These are phyloP conservation scores for Mycena floridula DNA, from an alignment of 768 basidiomycete species.

Conservation along the genomic window DNA sequence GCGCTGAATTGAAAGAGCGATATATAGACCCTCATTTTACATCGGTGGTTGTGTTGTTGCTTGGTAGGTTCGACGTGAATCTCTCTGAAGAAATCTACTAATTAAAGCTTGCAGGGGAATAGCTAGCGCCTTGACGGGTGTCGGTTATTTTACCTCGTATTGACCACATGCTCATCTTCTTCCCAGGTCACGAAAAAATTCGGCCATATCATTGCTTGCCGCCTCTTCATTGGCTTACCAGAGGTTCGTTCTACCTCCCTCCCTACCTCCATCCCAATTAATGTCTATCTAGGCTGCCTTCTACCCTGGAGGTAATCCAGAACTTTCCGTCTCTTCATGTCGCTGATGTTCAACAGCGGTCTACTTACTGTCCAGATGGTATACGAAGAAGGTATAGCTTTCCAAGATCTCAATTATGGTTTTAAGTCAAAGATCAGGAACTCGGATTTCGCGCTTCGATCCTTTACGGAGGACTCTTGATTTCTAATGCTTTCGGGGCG, in stretches of 20 bases:
- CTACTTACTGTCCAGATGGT: constrained; percentile 47
- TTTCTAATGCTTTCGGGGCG: constrained; percentile 64
- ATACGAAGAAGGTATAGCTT: constrained; percentile 44
- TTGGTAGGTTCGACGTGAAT: constrained; percentile 36
- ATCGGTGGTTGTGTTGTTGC: neutral
- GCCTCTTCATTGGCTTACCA: constrained; percentile 58
- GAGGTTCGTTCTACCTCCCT: constrained; percentile 40
- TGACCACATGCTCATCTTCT: too few relatives aligned
- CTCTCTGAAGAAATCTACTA: constrained; percentile 53
- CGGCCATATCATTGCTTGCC: constrained; percentile 46
- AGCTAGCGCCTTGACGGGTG: constrained; percentile 58
- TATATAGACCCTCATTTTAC: constrained; percentile 29
- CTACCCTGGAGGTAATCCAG: constrained; percentile 51
- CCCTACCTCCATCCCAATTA: neutral
- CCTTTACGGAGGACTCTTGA: constrained; percentile 51
- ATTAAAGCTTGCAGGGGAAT: constrained; percentile 60
- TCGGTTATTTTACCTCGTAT: too few relatives aligned
- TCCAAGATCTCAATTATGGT: constrained; percentile 5
- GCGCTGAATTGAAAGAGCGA: constrained; percentile 51
- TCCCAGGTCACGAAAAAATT: constrained; percentile 50
- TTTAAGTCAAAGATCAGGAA: constrained; percentile 43
- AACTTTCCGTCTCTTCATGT: constrained; percentile 1
- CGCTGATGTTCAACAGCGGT: constrained; percentile 16
- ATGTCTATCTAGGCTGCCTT: constrained; percentile 42
- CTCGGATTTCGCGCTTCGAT: constrained; percentile 59